Conservation (phyloP, 2,329 filamentous ascomycete genomes). For the Bipolaris zeicola region DNA sequence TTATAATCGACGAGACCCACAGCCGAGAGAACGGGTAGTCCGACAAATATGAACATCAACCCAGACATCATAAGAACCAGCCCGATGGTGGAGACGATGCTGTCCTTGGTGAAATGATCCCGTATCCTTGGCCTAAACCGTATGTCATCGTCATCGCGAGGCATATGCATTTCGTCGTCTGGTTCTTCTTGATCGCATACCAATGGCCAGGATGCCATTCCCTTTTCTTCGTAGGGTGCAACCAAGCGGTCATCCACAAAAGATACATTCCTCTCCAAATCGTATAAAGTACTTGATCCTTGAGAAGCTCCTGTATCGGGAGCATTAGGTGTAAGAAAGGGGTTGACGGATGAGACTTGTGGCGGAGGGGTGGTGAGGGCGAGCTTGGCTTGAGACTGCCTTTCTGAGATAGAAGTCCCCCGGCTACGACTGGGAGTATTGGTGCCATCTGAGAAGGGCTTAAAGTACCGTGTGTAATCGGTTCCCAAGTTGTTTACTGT, state of each 20-base stretch:
- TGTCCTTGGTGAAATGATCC: slow-evolving; percentile 54
- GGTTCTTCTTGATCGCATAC: slow-evolving; percentile 58
- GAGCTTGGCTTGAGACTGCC: slow-evolving; percentile 7
- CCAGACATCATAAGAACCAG: slow-evolving; percentile 55
- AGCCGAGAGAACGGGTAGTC: slow-evolving; percentile 57
- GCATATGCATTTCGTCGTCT: slow-evolving; percentile 62
- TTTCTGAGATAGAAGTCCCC: slow-evolving; percentile 29
- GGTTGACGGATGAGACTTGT: slow-evolving; percentile 20
- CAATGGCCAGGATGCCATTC: slow-evolving; percentile 52
- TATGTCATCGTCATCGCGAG: slow-evolving; percentile 56
- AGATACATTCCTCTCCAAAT: slow-evolving; percentile 43
- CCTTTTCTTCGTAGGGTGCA: slow-evolving; percentile 52
- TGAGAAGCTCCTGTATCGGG: slow-evolving; percentile 35
- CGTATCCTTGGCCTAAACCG: slow-evolving; percentile 50
- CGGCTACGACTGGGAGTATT: slow-evolving; percentile 31
- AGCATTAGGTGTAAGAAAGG: slow-evolving; percentile 38
- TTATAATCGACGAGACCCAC: slow-evolving; percentile 49
- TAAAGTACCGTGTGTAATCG: slow-evolving; percentile 47
- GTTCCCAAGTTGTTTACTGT: slow-evolving; percentile 40
- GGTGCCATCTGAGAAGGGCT: slow-evolving; percentile 35
- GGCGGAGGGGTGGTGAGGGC: slow-evolving; percentile 22
- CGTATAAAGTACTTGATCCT: slow-evolving; percentile 25
- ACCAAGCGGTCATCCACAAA: slow-evolving; percentile 56
- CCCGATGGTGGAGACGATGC: slow-evolving; percentile 52
- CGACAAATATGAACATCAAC: slow-evolving; percentile 57